These are phyloP conservation scores for Clonostachys rosea DNA, from an alignment of 2,329 filamentous ascomycete species.

Conservation along the genomic window DNA sequence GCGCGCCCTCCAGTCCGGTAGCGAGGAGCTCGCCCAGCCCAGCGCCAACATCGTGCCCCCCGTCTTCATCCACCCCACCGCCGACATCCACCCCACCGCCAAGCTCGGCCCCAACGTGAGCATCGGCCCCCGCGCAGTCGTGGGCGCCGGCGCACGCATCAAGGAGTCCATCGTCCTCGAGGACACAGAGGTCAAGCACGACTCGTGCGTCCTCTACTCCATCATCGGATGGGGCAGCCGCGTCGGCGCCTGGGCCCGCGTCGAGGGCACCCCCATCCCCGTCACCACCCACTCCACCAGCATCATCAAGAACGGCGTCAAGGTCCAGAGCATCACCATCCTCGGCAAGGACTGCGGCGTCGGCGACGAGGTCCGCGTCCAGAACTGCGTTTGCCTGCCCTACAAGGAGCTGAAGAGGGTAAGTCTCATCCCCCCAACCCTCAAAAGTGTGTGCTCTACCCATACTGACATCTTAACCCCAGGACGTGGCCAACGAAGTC, in stretches of 20 bases:
- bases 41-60: slow-evolving; percentile 86
- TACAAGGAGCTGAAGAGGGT: slow-evolving; percentile 98
- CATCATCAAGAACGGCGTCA: slow-evolving; percentile 95
- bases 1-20: slow-evolving; percentile 81
- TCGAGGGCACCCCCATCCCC: slow-evolving; percentile 89
- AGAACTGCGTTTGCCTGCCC: slow-evolving; percentile 96
- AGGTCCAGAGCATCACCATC: slow-evolving; percentile 98
- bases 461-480: slow-evolving; percentile 9
- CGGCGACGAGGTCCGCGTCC: slow-evolving; percentile 89
- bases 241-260: slow-evolving; percentile 95
- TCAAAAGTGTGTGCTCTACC: background rate
- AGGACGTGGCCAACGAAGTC: slow-evolving; percentile 83
- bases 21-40: slow-evolving; percentile 72
- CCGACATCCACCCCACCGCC: slow-evolving; percentile 85
- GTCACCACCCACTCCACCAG: slow-evolving; percentile 86
- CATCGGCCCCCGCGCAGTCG: slow-evolving; percentile 79
- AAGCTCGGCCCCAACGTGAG: slow-evolving; percentile 97
- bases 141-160: slow-evolving; percentile 84
- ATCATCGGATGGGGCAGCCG: slow-evolving; percentile 97
- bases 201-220: slow-evolving; percentile 90
- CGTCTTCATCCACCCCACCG: slow-evolving; percentile 92
- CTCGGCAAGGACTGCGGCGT: slow-evolving; percentile 94
- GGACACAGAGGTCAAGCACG: slow-evolving; percentile 93
- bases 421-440: slow-evolving; percentile 28
- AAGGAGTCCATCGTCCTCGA: slow-evolving; percentile 97